Evolutionary conservation across 164 flowering plant genomes (phyloP), one percentile per base, ranked within the genome.

Genomic region (Vitis rotundifolia): DNA sequence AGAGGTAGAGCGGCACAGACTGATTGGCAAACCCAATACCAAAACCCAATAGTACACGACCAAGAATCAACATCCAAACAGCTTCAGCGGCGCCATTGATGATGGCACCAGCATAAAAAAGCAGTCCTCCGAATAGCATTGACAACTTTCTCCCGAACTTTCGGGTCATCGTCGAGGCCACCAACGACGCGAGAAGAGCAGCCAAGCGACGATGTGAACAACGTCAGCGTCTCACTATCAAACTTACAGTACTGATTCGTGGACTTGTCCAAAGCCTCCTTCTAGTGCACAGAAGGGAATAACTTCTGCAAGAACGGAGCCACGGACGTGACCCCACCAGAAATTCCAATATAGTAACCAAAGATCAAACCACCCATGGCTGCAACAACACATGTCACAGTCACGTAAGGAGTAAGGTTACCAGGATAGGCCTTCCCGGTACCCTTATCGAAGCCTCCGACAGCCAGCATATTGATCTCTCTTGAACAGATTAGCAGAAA

Each of bases 311-410:
- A 60, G 50, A 81, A 81, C 2, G 80, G 69, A 65, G 59, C 49
- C 84, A 81, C 78, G 0, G 78, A 65, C 1, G 82, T 81, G 5
- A 81, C 82, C 62, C 82, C 84, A 56, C 84, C 80, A 11, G 81
- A 78, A 29, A 78, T 75, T 13, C 81, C 81, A 50, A 75, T 71
- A 48, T 78, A 78, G 50, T 78, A 78, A 9, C 81, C 81, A 55
- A 78, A 78, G 61, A 69, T 78, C 69, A 78, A 19, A 49, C 81
- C 81, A 5, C 81, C 81, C 26, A 63, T 51, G n/a, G 81, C 75
- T 2, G 74, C 76, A 9, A 75, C 29, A 29, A 78, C 8, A 50
- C 81, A 75, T 13, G 78, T 67, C 1, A 65, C 37, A 9, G 12
- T 16, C 15, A 64, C 67, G 13, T 64, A 49, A 9, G 2, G 15